Conservation (phyloP, 2,329 filamentous ascomycete genomes). For the Pyrenophora seminiperda region DNA sequence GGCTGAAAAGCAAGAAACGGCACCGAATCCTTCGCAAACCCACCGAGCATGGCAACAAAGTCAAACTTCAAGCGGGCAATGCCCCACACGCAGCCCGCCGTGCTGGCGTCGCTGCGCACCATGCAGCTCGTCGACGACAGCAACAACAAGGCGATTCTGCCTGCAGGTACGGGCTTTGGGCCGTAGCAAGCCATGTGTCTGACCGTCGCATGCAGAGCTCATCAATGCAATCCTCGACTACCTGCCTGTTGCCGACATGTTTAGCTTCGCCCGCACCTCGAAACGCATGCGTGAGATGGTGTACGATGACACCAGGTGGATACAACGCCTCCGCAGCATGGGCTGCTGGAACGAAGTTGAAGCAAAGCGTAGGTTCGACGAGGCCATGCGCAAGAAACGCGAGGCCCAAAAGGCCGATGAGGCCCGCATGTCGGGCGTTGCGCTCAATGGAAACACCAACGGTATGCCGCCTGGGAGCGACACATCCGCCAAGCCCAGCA, state of each 20-base stretch:
- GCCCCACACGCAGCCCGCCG: conserved; percentile 45
- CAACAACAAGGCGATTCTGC: conserved; percentile 78
- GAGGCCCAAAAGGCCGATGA: conserved; percentile 61
- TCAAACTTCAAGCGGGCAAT: conserved; percentile 57
- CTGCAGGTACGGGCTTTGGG: conserved; percentile 66
- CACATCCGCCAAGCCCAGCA: conserved; percentile 50
- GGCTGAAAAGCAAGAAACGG: background rate
- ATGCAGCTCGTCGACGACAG: conserved; percentile 79
- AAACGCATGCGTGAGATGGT: conserved; percentile 95
- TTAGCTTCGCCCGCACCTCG: conserved; percentile 83
- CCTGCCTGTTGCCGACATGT: conserved; percentile 80
- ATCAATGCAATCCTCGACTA: conserved; percentile 87
- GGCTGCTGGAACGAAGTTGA: conserved; percentile 90
- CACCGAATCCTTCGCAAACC: background rate
- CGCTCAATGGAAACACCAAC: conserved; percentile 42
- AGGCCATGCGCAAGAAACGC: conserved; percentile 61
- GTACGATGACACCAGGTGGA: conserved; percentile 96
- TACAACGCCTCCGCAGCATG: conserved; percentile 82
- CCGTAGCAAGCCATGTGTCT: background rate
- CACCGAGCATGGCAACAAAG: conserved; percentile 46
- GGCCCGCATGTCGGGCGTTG: conserved; percentile 42
- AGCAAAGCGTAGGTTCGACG: conserved; percentile 79
- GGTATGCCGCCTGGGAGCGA: conserved; percentile 44
- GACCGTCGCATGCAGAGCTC: conserved; percentile 66
- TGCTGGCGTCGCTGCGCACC: conserved; percentile 78